Evolutionary conservation across 208 protist species (phyloP).

Genomic region (Trypanosoma platydactyli): DNA sequence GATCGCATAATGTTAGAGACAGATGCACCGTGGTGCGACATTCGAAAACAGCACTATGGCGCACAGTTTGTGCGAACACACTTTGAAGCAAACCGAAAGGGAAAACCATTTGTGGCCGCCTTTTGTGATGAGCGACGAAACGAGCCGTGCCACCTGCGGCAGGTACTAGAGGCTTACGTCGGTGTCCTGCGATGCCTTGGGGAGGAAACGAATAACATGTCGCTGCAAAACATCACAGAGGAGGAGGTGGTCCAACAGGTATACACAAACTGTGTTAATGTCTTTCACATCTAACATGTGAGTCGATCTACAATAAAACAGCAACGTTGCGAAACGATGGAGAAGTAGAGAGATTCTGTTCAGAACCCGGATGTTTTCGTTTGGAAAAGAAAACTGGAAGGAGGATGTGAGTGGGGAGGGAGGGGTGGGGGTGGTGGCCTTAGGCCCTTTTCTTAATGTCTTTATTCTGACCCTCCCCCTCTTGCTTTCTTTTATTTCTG

Average conservation of each 20-base stretch:
- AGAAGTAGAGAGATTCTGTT: too few relatives aligned
- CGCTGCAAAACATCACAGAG: constrained; percentile 27
- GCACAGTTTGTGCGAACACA: constrained; percentile 63
- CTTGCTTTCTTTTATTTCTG: too few relatives aligned
- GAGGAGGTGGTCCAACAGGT: constrained; percentile 36
- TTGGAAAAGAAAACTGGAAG: too few relatives aligned
- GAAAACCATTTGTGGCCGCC: constrained; percentile 55
- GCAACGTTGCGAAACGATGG: too few relatives aligned
- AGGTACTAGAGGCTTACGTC: constrained; percentile 73
- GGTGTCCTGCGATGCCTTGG: constrained; percentile 30
- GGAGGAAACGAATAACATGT: constrained; percentile 12
- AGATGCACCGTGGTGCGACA: constrained; percentile 95
- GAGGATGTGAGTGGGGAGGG: too few relatives aligned
- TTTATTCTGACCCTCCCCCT: too few relatives aligned
- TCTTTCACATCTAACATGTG: constrained; percentile 38
- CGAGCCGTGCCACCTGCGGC: constrained; percentile 87
- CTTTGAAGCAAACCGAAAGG: constrained; percentile 59
- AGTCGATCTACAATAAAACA: neutral
- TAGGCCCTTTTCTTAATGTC: too few relatives aligned
- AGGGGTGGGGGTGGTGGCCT: too few relatives aligned
- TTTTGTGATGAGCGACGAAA: constrained; percentile 88
- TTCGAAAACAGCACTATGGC: constrained; percentile 88
- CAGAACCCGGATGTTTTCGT: too few relatives aligned
- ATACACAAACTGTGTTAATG: constrained; percentile 43
- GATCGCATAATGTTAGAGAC: constrained; percentile 92